Conservation (phyloP, 208 protist genomes). For the Leishmania major region DNA sequence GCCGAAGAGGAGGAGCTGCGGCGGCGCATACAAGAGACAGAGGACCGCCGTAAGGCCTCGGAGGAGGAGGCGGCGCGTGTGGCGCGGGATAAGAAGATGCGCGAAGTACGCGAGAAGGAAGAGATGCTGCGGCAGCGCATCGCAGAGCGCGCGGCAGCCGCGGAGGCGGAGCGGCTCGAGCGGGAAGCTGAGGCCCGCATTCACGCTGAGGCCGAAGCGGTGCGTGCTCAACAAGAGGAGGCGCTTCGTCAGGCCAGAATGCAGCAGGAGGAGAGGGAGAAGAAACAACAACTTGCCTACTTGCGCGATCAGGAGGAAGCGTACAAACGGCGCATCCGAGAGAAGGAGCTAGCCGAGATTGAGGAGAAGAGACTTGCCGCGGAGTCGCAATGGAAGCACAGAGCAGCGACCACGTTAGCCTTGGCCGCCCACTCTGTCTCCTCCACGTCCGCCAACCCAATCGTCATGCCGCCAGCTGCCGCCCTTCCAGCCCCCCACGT, state of each 20-base stretch:
- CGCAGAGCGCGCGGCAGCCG: constrained; percentile 36
- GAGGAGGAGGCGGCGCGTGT: constrained; percentile 36
- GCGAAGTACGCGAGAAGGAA: constrained; percentile 74
- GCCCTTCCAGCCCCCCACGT: not conserved
- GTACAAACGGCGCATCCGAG: constrained; percentile 48
- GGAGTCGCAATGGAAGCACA: constrained; percentile 27
- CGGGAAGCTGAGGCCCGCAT: constrained; percentile 28
- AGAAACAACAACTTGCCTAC: constrained; percentile 40
- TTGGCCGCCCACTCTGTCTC: constrained; percentile 3
- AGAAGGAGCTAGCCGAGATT: constrained; percentile 56
- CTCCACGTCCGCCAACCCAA: not conserved
- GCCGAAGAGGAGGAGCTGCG: constrained; percentile 74
- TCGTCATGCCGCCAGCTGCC: not conserved
- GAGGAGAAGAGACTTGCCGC: constrained; percentile 25
- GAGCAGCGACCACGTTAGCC: not conserved
- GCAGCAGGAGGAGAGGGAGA: constrained; percentile 31
- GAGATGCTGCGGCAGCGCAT: constrained; percentile 59
- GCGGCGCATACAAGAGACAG: constrained; percentile 47
- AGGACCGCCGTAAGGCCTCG: constrained; percentile 45
- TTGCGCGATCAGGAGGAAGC: constrained; percentile 62
- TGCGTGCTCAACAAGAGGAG: constrained; percentile 42
- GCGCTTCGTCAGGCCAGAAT: constrained; percentile 39
- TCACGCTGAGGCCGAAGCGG: constrained; percentile 29
- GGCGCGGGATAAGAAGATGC: constrained; percentile 40
- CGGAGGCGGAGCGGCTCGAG: constrained; percentile 15